Conservation (phyloP, 768 basidiomycete genomes). For the Lentinula aciculospora region DNA sequence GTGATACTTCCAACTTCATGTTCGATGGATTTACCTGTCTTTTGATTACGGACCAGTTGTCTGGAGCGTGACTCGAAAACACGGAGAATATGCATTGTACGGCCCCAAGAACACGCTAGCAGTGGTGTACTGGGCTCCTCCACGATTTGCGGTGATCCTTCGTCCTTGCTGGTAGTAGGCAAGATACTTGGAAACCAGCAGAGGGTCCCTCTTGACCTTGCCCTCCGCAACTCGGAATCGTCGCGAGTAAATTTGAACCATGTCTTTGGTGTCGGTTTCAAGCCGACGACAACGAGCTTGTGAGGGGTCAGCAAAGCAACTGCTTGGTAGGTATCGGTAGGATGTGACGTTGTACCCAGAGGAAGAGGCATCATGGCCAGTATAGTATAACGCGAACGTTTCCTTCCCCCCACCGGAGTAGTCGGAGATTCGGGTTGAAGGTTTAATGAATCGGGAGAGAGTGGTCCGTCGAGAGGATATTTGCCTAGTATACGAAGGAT, state of each 20-base stretch:
- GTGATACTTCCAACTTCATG: conserved; percentile 61
- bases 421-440: conserved; percentile 13
- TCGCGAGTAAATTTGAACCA: conserved; percentile 76
- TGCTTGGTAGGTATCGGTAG: conserved; percentile 74
- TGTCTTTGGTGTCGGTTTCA: conserved; percentile 88
- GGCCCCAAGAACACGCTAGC: conserved; percentile 85
- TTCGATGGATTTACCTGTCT: conserved; percentile 53
- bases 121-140: conserved; percentile 43
- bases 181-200: conserved; percentile 78
- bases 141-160: not conserved
- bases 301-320: conserved; percentile 84
- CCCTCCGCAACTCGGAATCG: conserved; percentile 37
- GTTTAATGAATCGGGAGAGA: conserved; percentile 6
- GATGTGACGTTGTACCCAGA: conserved; percentile 64
- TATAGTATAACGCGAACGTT: conserved; percentile 57
- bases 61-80: conserved; percentile 56
- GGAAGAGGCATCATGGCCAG: conserved; percentile 81
- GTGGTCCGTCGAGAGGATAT: conserved; percentile 56
- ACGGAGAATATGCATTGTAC: conserved; percentile 54
- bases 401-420: conserved; percentile 24
- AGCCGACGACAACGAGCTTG: conserved; percentile 88
- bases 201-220: conserved; percentile 53
- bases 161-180: conserved; percentile 10
- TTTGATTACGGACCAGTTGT: conserved; percentile 43
- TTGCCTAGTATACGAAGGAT: conserved; percentile 90